Evolutionary conservation across 176 grass and related monocot genomes (phyloP).

Genomic region (Ananas comosus): DNA sequence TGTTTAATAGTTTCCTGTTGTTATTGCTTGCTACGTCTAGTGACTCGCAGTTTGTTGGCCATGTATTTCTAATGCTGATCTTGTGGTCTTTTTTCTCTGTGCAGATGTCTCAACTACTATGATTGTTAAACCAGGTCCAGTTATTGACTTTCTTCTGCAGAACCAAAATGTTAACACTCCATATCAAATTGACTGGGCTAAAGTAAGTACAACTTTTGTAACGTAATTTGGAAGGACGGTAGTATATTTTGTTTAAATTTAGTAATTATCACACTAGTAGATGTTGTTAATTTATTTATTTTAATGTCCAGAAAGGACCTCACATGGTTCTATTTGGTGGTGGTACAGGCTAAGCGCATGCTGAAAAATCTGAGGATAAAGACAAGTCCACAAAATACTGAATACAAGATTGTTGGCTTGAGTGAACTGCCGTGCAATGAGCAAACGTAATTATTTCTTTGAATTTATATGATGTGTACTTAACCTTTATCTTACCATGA

Average conservation of each 20-base stretch:
- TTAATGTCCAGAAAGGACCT: background rate
- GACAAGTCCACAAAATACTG: slow-evolving; percentile 38
- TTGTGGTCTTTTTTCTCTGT: background rate
- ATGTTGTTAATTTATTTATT: background rate
- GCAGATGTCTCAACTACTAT: slow-evolving; percentile 94
- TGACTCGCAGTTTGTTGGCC: background rate
- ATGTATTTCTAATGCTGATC: background rate
- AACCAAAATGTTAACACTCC: slow-evolving; percentile 66
- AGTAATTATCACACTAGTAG: background rate
- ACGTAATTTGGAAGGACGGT: no score
- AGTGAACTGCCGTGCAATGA: slow-evolving; percentile 51
- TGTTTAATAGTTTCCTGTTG: background rate
- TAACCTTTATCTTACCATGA: no score
- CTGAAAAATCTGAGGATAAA: slow-evolving; percentile 68
- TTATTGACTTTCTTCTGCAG: slow-evolving; percentile 67
- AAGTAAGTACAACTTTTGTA: slow-evolving; percentile 25
- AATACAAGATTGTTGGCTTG: slow-evolving; percentile 74
- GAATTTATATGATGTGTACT: background rate
- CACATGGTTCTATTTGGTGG: background rate
- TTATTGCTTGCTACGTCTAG: background rate
- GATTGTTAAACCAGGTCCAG: slow-evolving; percentile 84
- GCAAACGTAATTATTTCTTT: slow-evolving; percentile 20
- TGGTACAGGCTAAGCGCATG: slow-evolving; percentile 52
- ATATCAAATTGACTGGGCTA: slow-evolving; percentile 54
- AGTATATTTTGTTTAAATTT: no score